Percentiles rank a stretch among this genome's conserved stretches.
Evolutionary conservation across 305 asterid species (phyloP).

Genomic region (Solanum hybrid): DNA sequence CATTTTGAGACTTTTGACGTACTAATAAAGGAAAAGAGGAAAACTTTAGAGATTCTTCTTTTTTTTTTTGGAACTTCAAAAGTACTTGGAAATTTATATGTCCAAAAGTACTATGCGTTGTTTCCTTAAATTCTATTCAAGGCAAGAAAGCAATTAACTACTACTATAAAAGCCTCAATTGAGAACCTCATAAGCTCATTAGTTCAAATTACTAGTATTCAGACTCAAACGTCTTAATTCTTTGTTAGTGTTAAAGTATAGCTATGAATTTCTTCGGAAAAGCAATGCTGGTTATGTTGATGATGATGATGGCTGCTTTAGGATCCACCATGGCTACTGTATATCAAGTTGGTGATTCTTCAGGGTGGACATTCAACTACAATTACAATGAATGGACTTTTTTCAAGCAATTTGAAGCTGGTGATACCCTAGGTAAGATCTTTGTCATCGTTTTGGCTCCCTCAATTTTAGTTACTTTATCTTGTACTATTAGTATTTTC

Average conservation of each 20-base stretch:
- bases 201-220: neutral
- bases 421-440: too few relatives aligned
- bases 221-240: neutral
- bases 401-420: too few relatives aligned
- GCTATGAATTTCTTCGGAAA: neutral
- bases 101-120: neutral
- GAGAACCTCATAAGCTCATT: neutral
- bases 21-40: neutral
- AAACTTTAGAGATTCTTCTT: neutral
- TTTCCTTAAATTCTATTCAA: neutral
- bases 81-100: neutral
- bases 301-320: too few relatives aligned
- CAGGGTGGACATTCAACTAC: too few relatives aligned
- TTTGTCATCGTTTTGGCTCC: too few relatives aligned
- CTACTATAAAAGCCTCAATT: neutral
- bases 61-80: neutral
- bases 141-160: neutral
- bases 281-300: too few relatives aligned
- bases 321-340: too few relatives aligned
- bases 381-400: too few relatives aligned
- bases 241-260: neutral
- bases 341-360: too few relatives aligned
- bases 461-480: too few relatives aligned
- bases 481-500: too few relatives aligned
- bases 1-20: neutral